Base-by-base conservation (phyloP, 2,329 filamentous ascomycete genomes). In the Penicillium sp. region DNA sequence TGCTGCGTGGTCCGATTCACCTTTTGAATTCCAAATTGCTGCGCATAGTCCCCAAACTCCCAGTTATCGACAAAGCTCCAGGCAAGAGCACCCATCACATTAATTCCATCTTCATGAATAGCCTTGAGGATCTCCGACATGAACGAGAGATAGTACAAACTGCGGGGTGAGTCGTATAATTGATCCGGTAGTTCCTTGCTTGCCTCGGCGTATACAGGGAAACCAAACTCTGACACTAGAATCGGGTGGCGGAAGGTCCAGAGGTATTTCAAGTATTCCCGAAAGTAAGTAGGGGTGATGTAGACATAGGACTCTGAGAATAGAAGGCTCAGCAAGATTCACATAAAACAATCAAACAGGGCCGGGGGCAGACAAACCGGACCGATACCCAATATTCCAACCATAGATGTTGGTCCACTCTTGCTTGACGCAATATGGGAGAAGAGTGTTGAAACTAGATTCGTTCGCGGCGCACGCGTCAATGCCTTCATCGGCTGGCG, bases 351-450 rank as follows among this genome's bases (percentile, higher is more conserved):
- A n/a, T n/a, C n/a, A n/a, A n/a, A n/a, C n/a, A n/a, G n/a, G n/a
- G n/a, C n/a, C n/a, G n/a, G n/a, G n/a, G n/a, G n/a, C n/a, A n/a
- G n/a, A n/a, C n/a, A n/a, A n/a, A n/a, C n/a, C n/a, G n/a, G n/a
- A n/a, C 9, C 70, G 65, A 45, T 80, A 79, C 14, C 79, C 79
- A 33, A 81, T 76, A 48, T 76, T 66, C 79, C 79, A 82, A 2
- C 77, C 77, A 19, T 71, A 71, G 2, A 65, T 58, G 26, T 74
- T 74, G 1, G 57, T 62, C 0, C 63, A 72, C 8, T 67, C 69
- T 41, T 75, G 70, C 1, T 67, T 69, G 1, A 77, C 75, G 48
- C 78, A 82, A 44, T 73, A 73, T 0, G 78, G 79, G 14, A 69
- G 73, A 7, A 72, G 62, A 0, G 71, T 50, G 19, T 73, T 67